These are phyloP conservation scores for Nicotiana tabacum DNA, from an alignment of 257 asterid genomes.

Conservation along the genomic window DNA sequence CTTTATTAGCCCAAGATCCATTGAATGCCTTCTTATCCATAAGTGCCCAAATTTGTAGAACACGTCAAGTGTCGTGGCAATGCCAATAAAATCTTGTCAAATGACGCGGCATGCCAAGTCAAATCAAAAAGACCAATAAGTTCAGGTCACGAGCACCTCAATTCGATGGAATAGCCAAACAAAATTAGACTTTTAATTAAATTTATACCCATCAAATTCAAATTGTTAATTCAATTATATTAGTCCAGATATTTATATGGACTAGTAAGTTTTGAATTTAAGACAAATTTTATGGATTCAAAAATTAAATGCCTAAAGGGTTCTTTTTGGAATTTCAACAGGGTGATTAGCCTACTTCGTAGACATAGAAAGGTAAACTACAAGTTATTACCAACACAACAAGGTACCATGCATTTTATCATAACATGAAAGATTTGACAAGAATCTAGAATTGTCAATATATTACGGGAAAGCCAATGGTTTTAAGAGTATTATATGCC, in stretches of 20 bases:
- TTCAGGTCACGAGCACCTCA: background rate
- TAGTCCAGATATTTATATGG: no score
- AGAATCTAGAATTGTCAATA: no score
- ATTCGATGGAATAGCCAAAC: background rate
- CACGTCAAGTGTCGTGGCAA: background rate
- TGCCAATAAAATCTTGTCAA: background rate
- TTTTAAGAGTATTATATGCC: background rate
- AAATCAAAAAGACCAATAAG: background rate
- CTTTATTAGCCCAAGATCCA: background rate
- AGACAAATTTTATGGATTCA: no score
- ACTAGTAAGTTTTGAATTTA: no score
- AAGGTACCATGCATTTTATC: background rate
- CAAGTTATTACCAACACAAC: background rate
- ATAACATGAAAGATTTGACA: no score
- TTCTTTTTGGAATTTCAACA: background rate
- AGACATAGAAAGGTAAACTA: background rate
- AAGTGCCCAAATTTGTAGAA: background rate
- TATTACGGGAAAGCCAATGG: background rate
- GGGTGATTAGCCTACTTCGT: background rate
- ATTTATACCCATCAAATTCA: no score
- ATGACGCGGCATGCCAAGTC: no score
- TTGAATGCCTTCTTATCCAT: background rate
- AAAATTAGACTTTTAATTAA: no score
- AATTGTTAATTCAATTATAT: no score
- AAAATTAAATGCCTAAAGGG: no score